Evolutionary conservation across 1,284 basidiomycete species (phyloP), one percentile per base, ranked within the genome.

Genomic region (Porphyrellus sp.): DNA sequence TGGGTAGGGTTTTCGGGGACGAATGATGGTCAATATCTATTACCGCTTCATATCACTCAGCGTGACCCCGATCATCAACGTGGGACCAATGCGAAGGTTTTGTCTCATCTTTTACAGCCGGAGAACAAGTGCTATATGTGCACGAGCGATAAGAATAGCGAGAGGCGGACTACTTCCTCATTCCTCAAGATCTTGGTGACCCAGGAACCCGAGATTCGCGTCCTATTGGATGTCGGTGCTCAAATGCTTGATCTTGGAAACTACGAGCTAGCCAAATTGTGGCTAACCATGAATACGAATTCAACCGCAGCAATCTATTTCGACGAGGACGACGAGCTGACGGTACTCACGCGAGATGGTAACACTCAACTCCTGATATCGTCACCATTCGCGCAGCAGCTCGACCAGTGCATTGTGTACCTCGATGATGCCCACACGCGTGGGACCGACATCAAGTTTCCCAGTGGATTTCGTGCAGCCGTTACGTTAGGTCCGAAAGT

Each of bases 191-290:
- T 65, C 13, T 21, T 79, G 1, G 62, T 67, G 1, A n/a, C 51
- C 0, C 70, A 77, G 44, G 41, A 51, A 0, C 73, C 72, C 1
- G 60, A 70, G 18, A 70, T 79, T 15, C 69, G 68, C 3, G 77
- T 81, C 2, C 56, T 81, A 11, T 61, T 81, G n/a, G 79, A 81
- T 38, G 77, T 82, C n/a, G 80, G 80, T 0, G 80, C 80, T 0
- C 80, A 81, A 55, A 77, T 82, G 63, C 64, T 82, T n/a, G 78
- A 81, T n/a, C 57, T 79, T 34, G 58, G 65, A n/a, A 81, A 79
- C 52, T 41, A 60, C 1, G 62, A 75, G 20, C 49, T 82, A 0
- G 77, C 70, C 0, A 30, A 53, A 24, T 45, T 53, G 1, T 82
- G 80, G 80, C 64, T 82, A 0, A 40, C 56, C 21, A 45, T 70